phyloP scores from a whole-genome alignment of 202 grass and related monocot genomes.

The Cymbopogon flexuosus region DNA sequence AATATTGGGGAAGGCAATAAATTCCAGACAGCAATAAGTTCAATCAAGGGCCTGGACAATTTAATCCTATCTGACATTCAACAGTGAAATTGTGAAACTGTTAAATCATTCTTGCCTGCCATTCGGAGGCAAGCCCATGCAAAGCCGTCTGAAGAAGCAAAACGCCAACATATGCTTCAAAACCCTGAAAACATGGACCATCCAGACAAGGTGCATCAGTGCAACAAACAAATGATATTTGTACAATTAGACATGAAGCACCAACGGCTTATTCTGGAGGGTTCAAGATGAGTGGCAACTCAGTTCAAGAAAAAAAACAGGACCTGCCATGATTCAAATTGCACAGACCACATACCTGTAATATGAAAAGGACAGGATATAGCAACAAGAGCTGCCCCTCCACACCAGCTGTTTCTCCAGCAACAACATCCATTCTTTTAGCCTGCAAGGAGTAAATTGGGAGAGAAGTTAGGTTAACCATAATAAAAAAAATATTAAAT shows the following conservation, averaged over 20 bases:
- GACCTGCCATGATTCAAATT: neutral
- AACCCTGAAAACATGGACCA: constrained; percentile 53
- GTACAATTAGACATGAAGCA: neutral
- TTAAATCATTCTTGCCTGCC: constrained; percentile 65
- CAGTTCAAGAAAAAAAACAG: neutral
- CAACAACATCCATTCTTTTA: constrained; percentile 98
- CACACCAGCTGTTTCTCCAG: constrained; percentile 95
- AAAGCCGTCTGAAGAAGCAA: constrained; percentile 84
- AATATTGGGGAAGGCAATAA: neutral
- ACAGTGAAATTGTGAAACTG: neutral
- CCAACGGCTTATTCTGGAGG: neutral
- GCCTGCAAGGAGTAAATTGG: constrained; percentile 46
- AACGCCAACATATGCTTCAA: constrained; percentile 91
- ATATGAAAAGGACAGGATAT: constrained; percentile 84
- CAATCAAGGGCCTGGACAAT: neutral
- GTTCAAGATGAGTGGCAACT: constrained; percentile 6
- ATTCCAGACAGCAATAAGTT: neutral
- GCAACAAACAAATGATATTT: neutral
- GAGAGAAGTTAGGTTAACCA: neutral
- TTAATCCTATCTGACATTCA: constrained; percentile 14
- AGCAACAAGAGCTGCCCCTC: constrained; percentile 90
- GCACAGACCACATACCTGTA: constrained; percentile 55
- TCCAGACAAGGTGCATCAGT: constrained; percentile 8
- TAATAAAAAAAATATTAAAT: neutral
- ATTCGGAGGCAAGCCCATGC: constrained; percentile 57